Percentiles rank a stretch among this genome's conserved stretches.
These are phyloP conservation scores for Raddia guianensis DNA, from an alignment of 176 grass and related monocot species.

Conservation along the genomic window DNA sequence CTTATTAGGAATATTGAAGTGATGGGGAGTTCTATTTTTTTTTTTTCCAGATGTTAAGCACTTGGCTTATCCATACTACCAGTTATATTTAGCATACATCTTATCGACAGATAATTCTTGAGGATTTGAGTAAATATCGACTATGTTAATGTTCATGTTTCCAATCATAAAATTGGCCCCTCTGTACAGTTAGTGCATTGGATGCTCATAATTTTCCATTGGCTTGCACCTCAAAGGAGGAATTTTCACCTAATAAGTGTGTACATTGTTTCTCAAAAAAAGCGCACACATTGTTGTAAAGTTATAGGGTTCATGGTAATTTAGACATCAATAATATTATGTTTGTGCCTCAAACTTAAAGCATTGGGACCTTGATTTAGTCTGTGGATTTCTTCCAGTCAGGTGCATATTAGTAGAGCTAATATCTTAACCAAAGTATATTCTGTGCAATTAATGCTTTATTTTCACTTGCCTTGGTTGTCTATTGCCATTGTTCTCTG, in stretches of 20 bases:
- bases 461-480: conserved; percentile 29
- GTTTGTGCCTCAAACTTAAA: conserved; percentile 10
- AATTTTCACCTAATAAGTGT: conserved; percentile 30
- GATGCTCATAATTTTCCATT: conserved; percentile 10
- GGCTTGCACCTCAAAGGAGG: neutral
- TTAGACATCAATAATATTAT: conserved; percentile 8
- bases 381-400: neutral
- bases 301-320: neutral
- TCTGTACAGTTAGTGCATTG: neutral
- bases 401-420: neutral
- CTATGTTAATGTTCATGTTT: neutral
- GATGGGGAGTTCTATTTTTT: neutral
- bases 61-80: neutral
- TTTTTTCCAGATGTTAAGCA: neutral
- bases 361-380: neutral
- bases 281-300: neutral
- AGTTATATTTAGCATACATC: conserved; percentile 22
- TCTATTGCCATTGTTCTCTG: conserved; percentile 33
- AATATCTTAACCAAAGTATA: conserved; percentile 7
- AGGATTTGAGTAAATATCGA: neutral
- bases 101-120: neutral
- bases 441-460: neutral
- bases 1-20: neutral
- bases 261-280: neutral
- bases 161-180: neutral